Evolutionary conservation across 306 rosid species (phyloP), one percentile per base, ranked within the genome.

Genomic region (Ormosia semicastrata): DNA sequence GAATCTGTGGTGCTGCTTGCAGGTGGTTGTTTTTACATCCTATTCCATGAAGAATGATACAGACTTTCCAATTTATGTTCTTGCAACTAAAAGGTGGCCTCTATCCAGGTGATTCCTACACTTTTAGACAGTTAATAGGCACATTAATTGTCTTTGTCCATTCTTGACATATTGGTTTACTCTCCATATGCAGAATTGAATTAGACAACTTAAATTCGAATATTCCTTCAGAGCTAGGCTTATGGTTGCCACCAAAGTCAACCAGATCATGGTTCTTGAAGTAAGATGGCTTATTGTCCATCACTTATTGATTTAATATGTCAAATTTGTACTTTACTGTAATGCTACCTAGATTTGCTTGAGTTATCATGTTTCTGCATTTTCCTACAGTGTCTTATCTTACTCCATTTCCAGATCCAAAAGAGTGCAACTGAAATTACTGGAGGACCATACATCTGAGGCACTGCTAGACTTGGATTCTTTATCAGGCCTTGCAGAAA

Each of bases 401-500:
- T 47, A 41, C 56, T 43, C 5, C 84, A 39, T 82, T 86, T 82
- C 73, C 87, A 94, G 99, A 88, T 84, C 92, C 67, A 90, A 89
- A 86, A 92, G 82, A 69, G 89, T 95, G 88, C 75, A 86, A 81
- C 78, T 95, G 85, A 87, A 86, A 71, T 81, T 90, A 83, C 67
- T 84, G 52, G 89, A 90, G 79, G 91, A 89, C 86, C 83, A 79
- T 89, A 87, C 85, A 88, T 89, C 97, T 11, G 94, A 92, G 86
- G 84, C 89, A 30, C 78, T 81, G 58, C 81, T 95, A 30, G 98
- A 95, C 86, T 87, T 95, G 86, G 94, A 92, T 82, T 87, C 98
- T 77, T 84, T 95, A 77, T 89, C 99, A 54, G 99, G 99, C 82
- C 93, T 95, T 71, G 77, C 98, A 52, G 99, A 95, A 83, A 78